A percentile compares a stretch with the other conserved stretches of the same genome.
Conservation (phyloP, 371 early-diverging fungal genomes). For the Rhizomucor miehei region DNA sequence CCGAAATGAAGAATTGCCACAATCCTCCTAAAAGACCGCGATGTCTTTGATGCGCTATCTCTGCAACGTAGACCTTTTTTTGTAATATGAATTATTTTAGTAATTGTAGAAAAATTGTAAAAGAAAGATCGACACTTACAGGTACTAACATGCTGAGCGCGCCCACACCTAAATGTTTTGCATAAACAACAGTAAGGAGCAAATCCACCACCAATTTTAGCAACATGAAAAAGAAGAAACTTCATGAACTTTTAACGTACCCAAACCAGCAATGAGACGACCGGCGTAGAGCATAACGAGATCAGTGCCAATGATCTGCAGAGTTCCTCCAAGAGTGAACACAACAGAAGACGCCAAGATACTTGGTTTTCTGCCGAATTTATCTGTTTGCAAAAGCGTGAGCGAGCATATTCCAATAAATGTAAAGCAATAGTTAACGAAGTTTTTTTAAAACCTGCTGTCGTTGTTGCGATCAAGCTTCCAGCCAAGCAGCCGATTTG, state of each 20-base stretch:
- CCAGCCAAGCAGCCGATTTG: slow-evolving; percentile 35
- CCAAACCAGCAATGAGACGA: slow-evolving; percentile 29
- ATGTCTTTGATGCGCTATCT: slow-evolving; percentile 30
- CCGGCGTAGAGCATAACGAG: slow-evolving; percentile 24
- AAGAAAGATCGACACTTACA: slow-evolving; percentile 10
- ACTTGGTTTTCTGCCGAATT: slow-evolving; percentile 22
- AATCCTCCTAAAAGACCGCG: slow-evolving; percentile 28
- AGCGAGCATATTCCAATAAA: too few relatives aligned
- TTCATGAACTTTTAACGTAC: slow-evolving; percentile 9
- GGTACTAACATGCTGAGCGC: slow-evolving; percentile 31
- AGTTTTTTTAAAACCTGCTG: slow-evolving; percentile 20
- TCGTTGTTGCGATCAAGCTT: slow-evolving; percentile 21
- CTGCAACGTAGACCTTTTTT: slow-evolving; percentile 30
- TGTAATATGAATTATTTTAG: not conserved
- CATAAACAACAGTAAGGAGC: too few relatives aligned
- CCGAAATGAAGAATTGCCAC: slow-evolving; percentile 37
- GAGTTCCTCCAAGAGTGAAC: slow-evolving; percentile 23
- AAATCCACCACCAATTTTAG: not conserved
- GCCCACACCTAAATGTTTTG: slow-evolving; percentile 27
- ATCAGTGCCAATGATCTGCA: slow-evolving; percentile 23
- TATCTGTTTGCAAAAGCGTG: too few relatives aligned
- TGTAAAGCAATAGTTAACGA: not conserved
- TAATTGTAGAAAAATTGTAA: not conserved
- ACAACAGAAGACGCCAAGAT: slow-evolving; percentile 17
- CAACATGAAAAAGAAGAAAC: not conserved